Evolutionary conservation across 2,329 filamentous ascomycete species (phyloP), one percentile per base, ranked within the genome.

Genomic region (Alternaria sp.): DNA sequence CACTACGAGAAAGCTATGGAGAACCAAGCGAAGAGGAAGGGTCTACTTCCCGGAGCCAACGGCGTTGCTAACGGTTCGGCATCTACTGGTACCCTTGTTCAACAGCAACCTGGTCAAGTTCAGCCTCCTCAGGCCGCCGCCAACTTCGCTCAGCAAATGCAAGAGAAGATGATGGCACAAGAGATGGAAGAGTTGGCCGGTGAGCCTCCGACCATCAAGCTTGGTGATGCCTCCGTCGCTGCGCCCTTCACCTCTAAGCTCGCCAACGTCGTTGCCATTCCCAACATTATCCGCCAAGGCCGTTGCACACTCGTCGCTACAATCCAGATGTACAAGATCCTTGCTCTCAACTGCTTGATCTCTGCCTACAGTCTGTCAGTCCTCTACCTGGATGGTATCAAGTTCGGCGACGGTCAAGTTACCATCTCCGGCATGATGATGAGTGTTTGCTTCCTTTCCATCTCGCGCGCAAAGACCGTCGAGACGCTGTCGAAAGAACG

Each of bases 261-360:
- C 46, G 92, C 94, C 71, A 97, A 99, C 75, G 96, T 99, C 62
- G 89, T 99, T 73, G 96, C 96, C 40, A 93, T 99, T 62, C 95
- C 96, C 56, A 99, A 99, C 83, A 99, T 99, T 74, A 96, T 99
- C 75, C 92, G 96, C 62, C 96, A 99, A 83, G 96, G 96, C 61
- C 92, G 96, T 66, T 99, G 96, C 84, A 99, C 96, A 8, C 89
- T 99, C 19, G 96, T 99, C 58, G 96, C 96, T 30, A 99, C 96
- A 0, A 98, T 99, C 69, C 96, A 99, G 85, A 99, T 99, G 95
- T 99, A 99, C 89, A 99, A 97, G 87, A 99, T 99, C 74, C 88
- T 99, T 55, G 96, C 96, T 8, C 85, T 99, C 63, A 99, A 99
- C 85, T 99, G 96, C 79, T 86, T 99, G 72, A 99, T 99, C 79